These are phyloP conservation scores for Theileria luwenshuni DNA, from an alignment of 169 alveolate species.

Conservation along the genomic window DNA sequence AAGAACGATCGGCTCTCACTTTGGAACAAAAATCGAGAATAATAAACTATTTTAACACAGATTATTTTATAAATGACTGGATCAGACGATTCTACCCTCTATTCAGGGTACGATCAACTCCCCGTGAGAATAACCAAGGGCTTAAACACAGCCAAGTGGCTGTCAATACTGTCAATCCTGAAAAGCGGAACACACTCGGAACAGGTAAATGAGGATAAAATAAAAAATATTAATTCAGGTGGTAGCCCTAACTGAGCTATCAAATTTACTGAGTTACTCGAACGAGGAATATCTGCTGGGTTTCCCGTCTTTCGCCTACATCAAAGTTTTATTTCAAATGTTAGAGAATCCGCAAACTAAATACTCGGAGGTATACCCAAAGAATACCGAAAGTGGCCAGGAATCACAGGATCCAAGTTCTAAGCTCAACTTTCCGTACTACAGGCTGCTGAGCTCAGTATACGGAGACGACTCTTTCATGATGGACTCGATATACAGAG, in stretches of 20 bases:
- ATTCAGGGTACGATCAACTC: slow-evolving; percentile 4
- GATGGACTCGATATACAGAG: not conserved
- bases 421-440: slow-evolving; percentile 27
- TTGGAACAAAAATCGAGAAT: not conserved
- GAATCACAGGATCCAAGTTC: slow-evolving; percentile 1
- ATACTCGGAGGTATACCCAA: slow-evolving; percentile 18
- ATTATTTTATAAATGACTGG: slow-evolving; percentile 2
- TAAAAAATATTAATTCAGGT: not conserved
- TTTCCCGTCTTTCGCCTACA: slow-evolving; percentile 50
- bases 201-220: slow-evolving; percentile 21
- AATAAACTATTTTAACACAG: not conserved
- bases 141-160: slow-evolving; percentile 32
- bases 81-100: slow-evolving; percentile 14
- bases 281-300: slow-evolving; percentile 52
- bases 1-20: not conserved
- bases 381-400: not conserved
- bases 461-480: slow-evolving; percentile 2
- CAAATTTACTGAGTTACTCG: slow-evolving; percentile 46
- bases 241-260: slow-evolving; percentile 38
- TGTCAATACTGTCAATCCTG: slow-evolving; percentile 24
- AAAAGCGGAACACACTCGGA: slow-evolving; percentile 37
- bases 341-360: slow-evolving; percentile 41
- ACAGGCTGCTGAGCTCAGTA: slow-evolving; percentile 18
- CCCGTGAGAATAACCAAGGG: slow-evolving; percentile 21
- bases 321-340: slow-evolving; percentile 50